Evolutionary conservation across 805 yeast genomes (phyloP).

Genomic region (Torulaspora delbrueckii): DNA sequence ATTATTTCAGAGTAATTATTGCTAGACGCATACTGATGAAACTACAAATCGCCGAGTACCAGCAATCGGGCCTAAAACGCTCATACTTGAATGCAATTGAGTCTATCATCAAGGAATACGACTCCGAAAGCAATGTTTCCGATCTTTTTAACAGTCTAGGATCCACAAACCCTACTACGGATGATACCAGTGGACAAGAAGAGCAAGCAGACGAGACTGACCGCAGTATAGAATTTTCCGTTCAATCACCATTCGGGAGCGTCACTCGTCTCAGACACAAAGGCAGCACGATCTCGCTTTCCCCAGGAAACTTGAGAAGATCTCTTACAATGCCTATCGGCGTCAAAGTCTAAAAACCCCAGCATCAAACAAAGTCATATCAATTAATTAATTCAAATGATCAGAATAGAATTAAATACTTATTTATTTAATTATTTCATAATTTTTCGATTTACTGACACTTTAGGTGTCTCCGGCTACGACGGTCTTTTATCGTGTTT

Average conservation of each 20-base stretch:
- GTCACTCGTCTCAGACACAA: slow-evolving; percentile 6
- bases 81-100: slow-evolving; percentile 13
- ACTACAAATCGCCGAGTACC: slow-evolving; percentile 26
- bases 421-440: not conserved
- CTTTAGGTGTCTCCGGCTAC: not conserved
- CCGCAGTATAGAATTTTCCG: slow-evolving; percentile 4
- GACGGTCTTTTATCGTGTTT: slow-evolving; percentile 1
- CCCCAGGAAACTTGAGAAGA: slow-evolving; percentile 20
- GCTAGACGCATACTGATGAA: slow-evolving; percentile 27
- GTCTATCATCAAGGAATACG: slow-evolving; percentile 14
- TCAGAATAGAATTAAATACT: not conserved
- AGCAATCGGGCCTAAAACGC: slow-evolving; percentile 15
- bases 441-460: not conserved
- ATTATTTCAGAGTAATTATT: slow-evolving; percentile 26
- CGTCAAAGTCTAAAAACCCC: slow-evolving; percentile 20
- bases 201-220: slow-evolving; percentile 7
- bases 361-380: not conserved
- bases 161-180: slow-evolving; percentile 1
- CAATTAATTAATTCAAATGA: not conserved
- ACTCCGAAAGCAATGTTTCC: slow-evolving; percentile 10
- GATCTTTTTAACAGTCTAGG: slow-evolving; percentile 2
- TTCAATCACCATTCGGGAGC: slow-evolving; percentile 12
- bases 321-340: slow-evolving; percentile 33
- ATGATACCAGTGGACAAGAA: slow-evolving; percentile 6
- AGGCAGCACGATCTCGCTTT: slow-evolving; percentile 21